These are phyloP conservation scores for Teunomyces gatunensis DNA, from an alignment of 805 yeast genomes.

Conservation along the genomic window DNA sequence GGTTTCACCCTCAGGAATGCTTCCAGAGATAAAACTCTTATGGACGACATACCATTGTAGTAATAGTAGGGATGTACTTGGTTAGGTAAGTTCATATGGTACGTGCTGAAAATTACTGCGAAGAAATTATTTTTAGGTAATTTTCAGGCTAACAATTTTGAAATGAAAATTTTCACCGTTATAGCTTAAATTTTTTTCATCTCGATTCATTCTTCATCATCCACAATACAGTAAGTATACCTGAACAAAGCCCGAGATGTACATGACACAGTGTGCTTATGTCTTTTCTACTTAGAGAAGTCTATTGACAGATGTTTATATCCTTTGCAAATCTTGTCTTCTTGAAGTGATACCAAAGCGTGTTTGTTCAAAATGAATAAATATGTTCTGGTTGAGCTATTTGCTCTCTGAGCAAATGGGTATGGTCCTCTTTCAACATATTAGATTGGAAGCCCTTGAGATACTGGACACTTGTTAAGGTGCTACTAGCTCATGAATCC, in stretches of 20 bases:
- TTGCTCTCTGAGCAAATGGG: conserved; percentile 9
- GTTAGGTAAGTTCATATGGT: background rate
- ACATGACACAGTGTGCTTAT: background rate
- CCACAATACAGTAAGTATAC: background rate
- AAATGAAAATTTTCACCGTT: background rate
- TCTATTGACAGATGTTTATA: background rate
- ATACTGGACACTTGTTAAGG: conserved; percentile 24
- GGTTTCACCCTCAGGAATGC: conserved; percentile 31
- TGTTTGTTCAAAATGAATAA: conserved; percentile 3
- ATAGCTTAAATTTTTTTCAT: background rate
- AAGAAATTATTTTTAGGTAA: background rate
- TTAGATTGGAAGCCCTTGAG: conserved; percentile 16
- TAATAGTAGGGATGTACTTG: no score
- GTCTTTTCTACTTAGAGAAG: background rate
- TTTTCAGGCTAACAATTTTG: background rate
- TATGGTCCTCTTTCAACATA: conserved; percentile 14
- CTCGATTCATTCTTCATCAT: background rate
- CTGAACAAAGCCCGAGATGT: conserved; percentile 3
- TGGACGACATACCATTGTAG: background rate
- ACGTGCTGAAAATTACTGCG: background rate
- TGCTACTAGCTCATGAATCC: conserved; percentile 33
- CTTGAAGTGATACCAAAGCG: conserved; percentile 8
- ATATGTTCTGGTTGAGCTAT: conserved; percentile 3
- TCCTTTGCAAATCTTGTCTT: conserved; percentile 1
- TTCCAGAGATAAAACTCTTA: conserved; percentile 7